Conservation (phyloP, 2,329 filamentous ascomycete species). For the Chaetoscypha palmicola region DNA sequence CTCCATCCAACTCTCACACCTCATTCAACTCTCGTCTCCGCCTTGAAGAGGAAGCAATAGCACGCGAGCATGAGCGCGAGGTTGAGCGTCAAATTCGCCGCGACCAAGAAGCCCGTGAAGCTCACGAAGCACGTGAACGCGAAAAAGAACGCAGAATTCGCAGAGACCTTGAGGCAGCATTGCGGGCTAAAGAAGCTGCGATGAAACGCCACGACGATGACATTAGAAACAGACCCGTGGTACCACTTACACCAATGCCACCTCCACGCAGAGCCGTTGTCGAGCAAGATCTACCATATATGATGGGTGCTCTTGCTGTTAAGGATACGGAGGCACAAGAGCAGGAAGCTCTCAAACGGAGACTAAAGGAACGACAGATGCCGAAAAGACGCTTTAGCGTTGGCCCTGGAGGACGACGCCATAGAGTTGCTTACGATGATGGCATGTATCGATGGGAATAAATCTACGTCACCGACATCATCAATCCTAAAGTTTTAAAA, state of each 20-base stretch:
- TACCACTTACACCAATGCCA: conserved; percentile 19
- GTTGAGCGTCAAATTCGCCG: conserved; percentile 1
- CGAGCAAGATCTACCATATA: conserved; percentile 17
- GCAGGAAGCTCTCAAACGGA: conserved; percentile 19
- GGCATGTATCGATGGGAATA: conserved; percentile 28
- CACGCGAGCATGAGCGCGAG: conserved; percentile 2
- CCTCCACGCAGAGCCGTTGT: conserved; percentile 18
- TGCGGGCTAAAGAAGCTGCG: conserved; percentile 11
- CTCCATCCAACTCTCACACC: conserved; percentile 21
- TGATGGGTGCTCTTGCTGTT: conserved; percentile 17
- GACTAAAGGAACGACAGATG: conserved; percentile 23
- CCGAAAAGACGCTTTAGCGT: conserved; percentile 20
- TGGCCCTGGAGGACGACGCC: conserved; percentile 20
- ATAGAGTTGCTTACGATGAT: conserved; percentile 27
- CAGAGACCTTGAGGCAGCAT: conserved; percentile 10
- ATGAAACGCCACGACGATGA: conserved; percentile 26
- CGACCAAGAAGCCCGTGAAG: neutral
- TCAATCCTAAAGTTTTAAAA: too few relatives aligned
- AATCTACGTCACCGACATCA: conserved; percentile 31
- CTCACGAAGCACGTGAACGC: conserved; percentile 1
- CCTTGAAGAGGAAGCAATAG: conserved; percentile 11
- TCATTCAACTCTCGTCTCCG: conserved; percentile 15
- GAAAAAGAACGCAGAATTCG: conserved; percentile 3
- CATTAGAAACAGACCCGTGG: conserved; percentile 24
- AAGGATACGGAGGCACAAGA: conserved; percentile 10